Evolutionary conservation across 2,329 filamentous ascomycete species (phyloP), one percentile per base, ranked within the genome.

Genomic region (Aspergillus amoenus): DNA sequence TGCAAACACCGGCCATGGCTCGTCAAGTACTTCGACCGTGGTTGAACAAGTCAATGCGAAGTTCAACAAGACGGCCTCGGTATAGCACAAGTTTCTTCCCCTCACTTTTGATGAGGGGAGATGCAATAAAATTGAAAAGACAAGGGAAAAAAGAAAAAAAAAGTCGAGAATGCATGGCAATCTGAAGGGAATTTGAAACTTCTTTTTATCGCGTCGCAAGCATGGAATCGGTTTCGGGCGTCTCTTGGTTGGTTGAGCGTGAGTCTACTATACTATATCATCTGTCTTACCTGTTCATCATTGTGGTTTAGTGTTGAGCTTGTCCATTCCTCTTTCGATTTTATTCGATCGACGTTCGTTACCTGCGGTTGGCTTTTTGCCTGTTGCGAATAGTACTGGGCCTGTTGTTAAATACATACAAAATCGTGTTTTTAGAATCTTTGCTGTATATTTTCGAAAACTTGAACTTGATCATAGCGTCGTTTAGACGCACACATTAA

Each of bases 21-120:
- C 64, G 3, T 70, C 65, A 1, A 62, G 69, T 56, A 53, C 55
- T 2, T 67, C 68, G 40, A 69, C 68, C 5, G 22, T 69, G 15
- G 43, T 61, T 6, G 64, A 53, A 32, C 39, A 57, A 18, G 21
- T 62, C 6, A 64, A 56, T 12, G 47, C 61, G 21, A 61, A 58
- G 41, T 63, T 60, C 8, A 70, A 67, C 58, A 65, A 47, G 58
- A 62, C 50, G 65, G 65, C 41, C 66, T 39, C 61, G 3, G 17
- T 24, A 13, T 37, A 21, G n/a, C 15, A 41, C 13, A 5, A 7
- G 5, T n/a, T n/a, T n/a, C 13, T 5, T 37, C 34, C 4, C 15
- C 7, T 3, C 15, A 15, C 18, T 18, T 18, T 18, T 18, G 18
- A 18, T 37, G 13, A n/a, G 34, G 2, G 5, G 34, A 2, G 6